These are phyloP conservation scores for Theileria sp. DNA, from an alignment of 169 alveolate species.

Conservation along the genomic window DNA sequence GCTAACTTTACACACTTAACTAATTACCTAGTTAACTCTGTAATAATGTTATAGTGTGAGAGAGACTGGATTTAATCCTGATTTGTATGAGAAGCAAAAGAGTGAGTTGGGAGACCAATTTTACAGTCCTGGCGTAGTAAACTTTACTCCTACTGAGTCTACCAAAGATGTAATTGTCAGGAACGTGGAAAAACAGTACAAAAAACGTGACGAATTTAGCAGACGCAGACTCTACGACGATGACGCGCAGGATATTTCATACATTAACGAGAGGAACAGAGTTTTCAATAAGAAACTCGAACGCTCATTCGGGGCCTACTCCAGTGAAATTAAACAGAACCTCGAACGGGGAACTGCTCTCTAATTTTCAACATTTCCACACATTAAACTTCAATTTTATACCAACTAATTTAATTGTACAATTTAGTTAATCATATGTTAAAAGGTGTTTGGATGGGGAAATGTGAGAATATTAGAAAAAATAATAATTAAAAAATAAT, in stretches of 20 bases:
- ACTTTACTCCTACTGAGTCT: slow-evolving; percentile 59
- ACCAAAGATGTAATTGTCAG: slow-evolving; percentile 56
- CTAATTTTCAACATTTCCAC: slow-evolving; percentile 27
- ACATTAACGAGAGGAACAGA: slow-evolving; percentile 86
- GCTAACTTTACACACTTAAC: neutral
- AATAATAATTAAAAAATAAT: neutral
- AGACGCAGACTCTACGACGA: slow-evolving; percentile 81
- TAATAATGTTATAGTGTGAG: slow-evolving; percentile 21
- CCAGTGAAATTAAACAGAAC: slow-evolving; percentile 84
- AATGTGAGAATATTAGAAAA: neutral
- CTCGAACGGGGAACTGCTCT: slow-evolving; percentile 89
- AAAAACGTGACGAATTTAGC: slow-evolving; percentile 73
- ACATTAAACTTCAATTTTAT: no score
- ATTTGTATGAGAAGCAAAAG: slow-evolving; percentile 68
- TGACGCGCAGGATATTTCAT: slow-evolving; percentile 83
- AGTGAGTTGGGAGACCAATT: slow-evolving; percentile 72
- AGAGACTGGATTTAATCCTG: slow-evolving; percentile 56
- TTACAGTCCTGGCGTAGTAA: slow-evolving; percentile 62
- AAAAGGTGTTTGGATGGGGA: no score
- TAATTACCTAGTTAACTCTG: neutral
- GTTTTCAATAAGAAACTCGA: slow-evolving; percentile 84
- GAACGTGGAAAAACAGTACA: slow-evolving; percentile 61
- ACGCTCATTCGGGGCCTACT: slow-evolving; percentile 79
- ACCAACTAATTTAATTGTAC: no score
- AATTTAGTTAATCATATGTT: no score